Evolutionary conservation across 2,329 filamentous ascomycete genomes (phyloP), one percentile per base, ranked within the genome.

Genomic region (Phoma sp.): DNA sequence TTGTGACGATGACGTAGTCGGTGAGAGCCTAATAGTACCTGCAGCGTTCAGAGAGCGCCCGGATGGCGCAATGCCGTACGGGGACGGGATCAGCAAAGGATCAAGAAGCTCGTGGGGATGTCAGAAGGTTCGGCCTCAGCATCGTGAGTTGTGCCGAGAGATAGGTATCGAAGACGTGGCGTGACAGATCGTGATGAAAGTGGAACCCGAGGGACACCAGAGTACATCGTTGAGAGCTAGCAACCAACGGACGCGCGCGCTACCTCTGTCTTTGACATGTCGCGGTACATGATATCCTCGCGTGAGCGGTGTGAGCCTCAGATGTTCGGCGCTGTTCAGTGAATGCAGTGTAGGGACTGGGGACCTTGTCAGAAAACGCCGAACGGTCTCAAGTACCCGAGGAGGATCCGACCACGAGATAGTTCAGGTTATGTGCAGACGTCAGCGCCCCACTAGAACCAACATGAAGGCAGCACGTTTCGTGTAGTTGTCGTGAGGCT

Each of bases 1-100:
- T 11, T 41, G 18, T 33, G 18, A 27, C n/a, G 5, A 43, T 62
- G 61, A 64, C 58, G 58, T 62, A 61, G 61, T 64, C 61, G 61
- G 61, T 64, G 61, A 64, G 43, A 55, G 53, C 58, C 60, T 52
- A 52, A 58, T 55, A 23, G 52, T 52, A 38, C 36, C 47, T 38
- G 36, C 43, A n/a, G 13, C 32, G 13, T 18, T 5, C 32, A 33
- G 7, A 33, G 7, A 38, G 32, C 47, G 52, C 37, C 49, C 37
- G 52, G 43, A 41, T 54, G 48, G 40, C 35, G 24, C 36, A 33
- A 18, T 48, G 46, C 36, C 48, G 24, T 27, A 27, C 38, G 42
- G 11, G 41, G 44, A 2, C 32, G 22, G 27, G 48, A 52, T 33
- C 50, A 55, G 36, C 46, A 36, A 50, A 38, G 46, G 46, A 49